These are phyloP conservation scores for Nepenthes mirabilis DNA, from an alignment of 148 eudicot genomes.

Conservation along the genomic window DNA sequence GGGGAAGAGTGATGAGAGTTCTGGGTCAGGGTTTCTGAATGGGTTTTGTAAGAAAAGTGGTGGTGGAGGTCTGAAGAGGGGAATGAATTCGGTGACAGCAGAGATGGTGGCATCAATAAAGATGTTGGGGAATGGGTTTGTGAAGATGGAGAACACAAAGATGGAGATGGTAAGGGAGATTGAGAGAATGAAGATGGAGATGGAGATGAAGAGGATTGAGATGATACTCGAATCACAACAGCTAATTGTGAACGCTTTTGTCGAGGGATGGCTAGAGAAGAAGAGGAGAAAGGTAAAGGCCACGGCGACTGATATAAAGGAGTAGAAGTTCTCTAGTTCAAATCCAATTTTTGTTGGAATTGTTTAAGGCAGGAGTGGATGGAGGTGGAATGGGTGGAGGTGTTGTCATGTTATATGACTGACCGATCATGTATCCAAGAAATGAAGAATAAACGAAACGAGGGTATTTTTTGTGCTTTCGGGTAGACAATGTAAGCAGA, in stretches of 20 bases:
- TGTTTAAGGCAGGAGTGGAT: too few species aligned
- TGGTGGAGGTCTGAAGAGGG: slow-evolving; percentile 8
- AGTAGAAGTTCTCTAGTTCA: too few species aligned
- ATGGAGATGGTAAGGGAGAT: slow-evolving; percentile 62
- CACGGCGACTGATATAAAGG: not conserved
- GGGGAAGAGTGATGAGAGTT: not conserved
- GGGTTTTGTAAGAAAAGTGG: slow-evolving; percentile 4
- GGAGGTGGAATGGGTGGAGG: too few species aligned
- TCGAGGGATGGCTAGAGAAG: slow-evolving; percentile 13
- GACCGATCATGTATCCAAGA: too few species aligned
- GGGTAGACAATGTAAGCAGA: too few species aligned
- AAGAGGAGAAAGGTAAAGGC: slow-evolving; percentile 5
- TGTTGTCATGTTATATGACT: too few species aligned
- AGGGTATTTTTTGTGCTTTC: too few species aligned
- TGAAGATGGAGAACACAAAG: slow-evolving; percentile 67
- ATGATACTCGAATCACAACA: slow-evolving; percentile 62
- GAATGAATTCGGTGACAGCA: slow-evolving; percentile 13
- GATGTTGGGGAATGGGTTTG: slow-evolving; percentile 48
- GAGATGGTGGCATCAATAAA: slow-evolving; percentile 51
- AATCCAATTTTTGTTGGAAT: too few species aligned
- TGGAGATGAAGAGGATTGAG: slow-evolving; percentile 64
- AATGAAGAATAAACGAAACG: too few species aligned
- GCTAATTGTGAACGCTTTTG: slow-evolving; percentile 40
- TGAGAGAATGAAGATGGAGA: slow-evolving; percentile 54
- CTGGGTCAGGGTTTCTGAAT: not conserved